Evolutionary conservation across 192 early-diverging fungal genomes (phyloP).

Genomic region (Dispira simplex): DNA sequence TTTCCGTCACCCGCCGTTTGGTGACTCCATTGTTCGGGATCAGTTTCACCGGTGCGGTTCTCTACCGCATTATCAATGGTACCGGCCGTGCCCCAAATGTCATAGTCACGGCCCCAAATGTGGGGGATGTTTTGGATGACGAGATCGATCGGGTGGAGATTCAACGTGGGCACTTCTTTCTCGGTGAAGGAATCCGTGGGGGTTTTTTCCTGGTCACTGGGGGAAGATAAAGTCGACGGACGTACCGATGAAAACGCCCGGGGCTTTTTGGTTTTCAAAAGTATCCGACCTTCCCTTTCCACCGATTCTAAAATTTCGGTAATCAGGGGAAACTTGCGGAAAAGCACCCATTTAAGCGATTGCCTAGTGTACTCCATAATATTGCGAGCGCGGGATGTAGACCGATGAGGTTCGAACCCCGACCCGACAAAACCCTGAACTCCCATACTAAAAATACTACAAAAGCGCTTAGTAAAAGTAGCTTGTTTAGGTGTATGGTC

Average conservation of each 20-base stretch:
- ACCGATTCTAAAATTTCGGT: constrained; percentile 39
- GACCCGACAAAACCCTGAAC: constrained; percentile 60
- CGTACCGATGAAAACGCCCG: constrained; percentile 14
- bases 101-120: constrained; percentile 56
- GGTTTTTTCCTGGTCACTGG: constrained; percentile 11
- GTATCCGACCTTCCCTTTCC: constrained; percentile 26
- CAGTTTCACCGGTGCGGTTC: constrained; percentile 30
- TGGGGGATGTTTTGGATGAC: constrained; percentile 56
- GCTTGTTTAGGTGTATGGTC: constrained; percentile 23
- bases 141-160: constrained; percentile 46
- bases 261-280: constrained; percentile 23
- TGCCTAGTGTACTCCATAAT: constrained; percentile 44
- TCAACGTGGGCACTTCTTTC: constrained; percentile 27
- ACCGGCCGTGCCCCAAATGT: constrained; percentile 33
- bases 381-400: constrained; percentile 43
- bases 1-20: constrained; percentile 51
- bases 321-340: constrained; percentile 39
- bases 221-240: constrained; percentile 22
- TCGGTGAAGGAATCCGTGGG: constrained; percentile 11
- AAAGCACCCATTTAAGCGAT: constrained; percentile 44
- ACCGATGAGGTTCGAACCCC: constrained; percentile 50
- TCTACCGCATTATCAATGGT: constrained; percentile 19
- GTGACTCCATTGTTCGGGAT: constrained; percentile 36
- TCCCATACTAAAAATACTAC: constrained; percentile 55
- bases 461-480: constrained; percentile 40